Percentiles rank a stretch among this genome's conserved stretches.
Conservation (phyloP, 2,329 filamentous ascomycete species). For the Capronia americana region DNA sequence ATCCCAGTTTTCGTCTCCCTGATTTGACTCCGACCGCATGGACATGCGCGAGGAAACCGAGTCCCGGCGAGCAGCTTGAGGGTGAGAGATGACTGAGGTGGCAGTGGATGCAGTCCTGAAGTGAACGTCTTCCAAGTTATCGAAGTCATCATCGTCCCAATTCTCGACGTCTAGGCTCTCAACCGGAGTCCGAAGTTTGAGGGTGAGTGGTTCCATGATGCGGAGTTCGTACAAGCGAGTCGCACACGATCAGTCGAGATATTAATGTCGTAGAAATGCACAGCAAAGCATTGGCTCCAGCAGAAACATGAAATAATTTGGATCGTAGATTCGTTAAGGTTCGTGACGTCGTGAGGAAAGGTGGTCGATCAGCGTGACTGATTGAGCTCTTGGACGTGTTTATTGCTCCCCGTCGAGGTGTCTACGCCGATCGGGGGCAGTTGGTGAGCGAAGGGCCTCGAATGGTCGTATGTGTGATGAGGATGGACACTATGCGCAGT, state of each 20-base stretch:
- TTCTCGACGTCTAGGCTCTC: constrained; percentile 52
- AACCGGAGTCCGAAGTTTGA: constrained; percentile 44
- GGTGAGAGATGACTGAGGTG: constrained; percentile 53
- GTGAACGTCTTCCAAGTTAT: constrained; percentile 55
- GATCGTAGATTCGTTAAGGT: constrained; percentile 27
- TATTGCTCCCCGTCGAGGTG: constrained; percentile 29
- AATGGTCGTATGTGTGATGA: constrained; percentile 24
- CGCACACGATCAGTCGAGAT: constrained; percentile 6
- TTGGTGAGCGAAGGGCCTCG: constrained; percentile 18
- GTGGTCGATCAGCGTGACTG: constrained; percentile 17
- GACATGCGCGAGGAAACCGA: constrained; percentile 83
- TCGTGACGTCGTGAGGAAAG: constrained; percentile 32
- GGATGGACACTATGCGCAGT: constrained; percentile 13
- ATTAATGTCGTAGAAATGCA: constrained; percentile 17
- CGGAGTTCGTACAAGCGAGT: constrained; percentile 2
- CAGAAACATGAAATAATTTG: constrained; percentile 16
- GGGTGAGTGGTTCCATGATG: constrained; percentile 49
- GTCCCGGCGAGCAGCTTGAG: constrained; percentile 63
- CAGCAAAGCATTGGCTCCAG: constrained; percentile 16
- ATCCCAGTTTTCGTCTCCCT: constrained; percentile 83
- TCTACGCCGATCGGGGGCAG: constrained; percentile 28
- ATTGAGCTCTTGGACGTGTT: constrained; percentile 23
- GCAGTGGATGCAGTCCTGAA: constrained; percentile 54
- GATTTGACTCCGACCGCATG: constrained; percentile 78
- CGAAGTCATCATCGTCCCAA: constrained; percentile 59